Conservation (phyloP, 805 yeast species). For the Ogataea saltuana region DNA sequence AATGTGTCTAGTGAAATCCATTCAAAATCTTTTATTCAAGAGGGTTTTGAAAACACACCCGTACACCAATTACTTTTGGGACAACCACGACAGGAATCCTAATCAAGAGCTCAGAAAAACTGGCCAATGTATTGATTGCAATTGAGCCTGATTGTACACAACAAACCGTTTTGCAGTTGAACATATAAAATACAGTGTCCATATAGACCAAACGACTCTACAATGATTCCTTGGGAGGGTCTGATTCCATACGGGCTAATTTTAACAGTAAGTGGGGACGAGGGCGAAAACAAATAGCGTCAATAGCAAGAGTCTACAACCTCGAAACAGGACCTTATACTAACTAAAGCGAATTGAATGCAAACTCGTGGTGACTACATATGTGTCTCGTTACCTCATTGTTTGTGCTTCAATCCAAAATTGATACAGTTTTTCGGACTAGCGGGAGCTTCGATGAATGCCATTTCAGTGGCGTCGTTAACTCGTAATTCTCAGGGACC, state of each 20-base stretch:
- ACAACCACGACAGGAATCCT: not conserved
- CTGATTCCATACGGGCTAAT: slow-evolving; percentile 61
- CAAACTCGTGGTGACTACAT: not conserved
- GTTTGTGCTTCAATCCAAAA: not conserved
- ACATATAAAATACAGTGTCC: not conserved
- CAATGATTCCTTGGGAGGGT: slow-evolving; percentile 71
- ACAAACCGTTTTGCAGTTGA: not conserved
- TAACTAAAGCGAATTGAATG: not conserved
- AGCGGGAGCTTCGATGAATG: slow-evolving; percentile 53
- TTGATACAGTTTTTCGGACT: slow-evolving; percentile 44
- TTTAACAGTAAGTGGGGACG: slow-evolving; percentile 49
- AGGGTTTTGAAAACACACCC: not conserved
- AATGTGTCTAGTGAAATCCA: too few relatives aligned
- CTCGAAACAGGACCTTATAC: not conserved
- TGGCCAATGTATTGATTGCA: slow-evolving; percentile 6
- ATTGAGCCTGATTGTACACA: not conserved
- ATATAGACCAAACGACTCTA: slow-evolving; percentile 4
- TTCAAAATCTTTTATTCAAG: too few relatives aligned
- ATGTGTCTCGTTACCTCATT: not conserved
- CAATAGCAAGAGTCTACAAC: not conserved
- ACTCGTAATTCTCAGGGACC: slow-evolving; percentile 38
- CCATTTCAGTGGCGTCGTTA: slow-evolving; percentile 31
- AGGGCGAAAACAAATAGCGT: not conserved
- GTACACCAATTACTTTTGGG: not conserved
- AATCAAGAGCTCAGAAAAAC: not conserved